Conservation (phyloP, 495 filamentous ascomycete species). For the Aspergillus ellipticus region DNA sequence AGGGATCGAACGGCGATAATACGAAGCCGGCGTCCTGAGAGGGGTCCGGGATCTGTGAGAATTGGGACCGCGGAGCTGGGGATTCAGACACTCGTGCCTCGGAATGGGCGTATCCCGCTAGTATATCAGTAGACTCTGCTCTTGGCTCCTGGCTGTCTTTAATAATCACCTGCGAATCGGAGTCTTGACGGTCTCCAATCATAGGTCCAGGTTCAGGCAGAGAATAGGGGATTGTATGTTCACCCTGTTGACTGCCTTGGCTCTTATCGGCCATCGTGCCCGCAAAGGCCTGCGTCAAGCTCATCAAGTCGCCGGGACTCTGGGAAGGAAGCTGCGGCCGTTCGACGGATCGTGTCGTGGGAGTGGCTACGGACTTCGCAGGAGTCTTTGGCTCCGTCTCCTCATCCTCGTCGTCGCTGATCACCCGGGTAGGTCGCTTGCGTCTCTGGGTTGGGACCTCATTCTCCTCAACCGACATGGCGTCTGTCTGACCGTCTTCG, state of each 20-base stretch:
- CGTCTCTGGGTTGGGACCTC: constrained; percentile 26
- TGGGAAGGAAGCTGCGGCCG: constrained; percentile 51
- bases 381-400: constrained; percentile 35
- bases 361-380: constrained; percentile 23
- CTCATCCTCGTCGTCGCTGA: constrained; percentile 53
- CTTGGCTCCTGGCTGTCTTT: constrained; percentile 59
- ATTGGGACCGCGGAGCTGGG: constrained; percentile 42
- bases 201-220: constrained; percentile 53
- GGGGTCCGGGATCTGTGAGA: constrained; percentile 64
- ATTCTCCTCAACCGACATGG: constrained; percentile 24
- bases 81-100: constrained; percentile 40
- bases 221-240: constrained; percentile 43
- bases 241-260: constrained; percentile 31
- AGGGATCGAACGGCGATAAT: constrained; percentile 51
- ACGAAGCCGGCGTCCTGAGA: constrained; percentile 84
- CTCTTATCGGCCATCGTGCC: constrained; percentile 76
- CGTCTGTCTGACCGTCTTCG: constrained; percentile 28
- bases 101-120: constrained; percentile 28
- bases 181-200: constrained; percentile 34
- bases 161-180: constrained; percentile 55
- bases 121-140: constrained; percentile 27
- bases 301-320: constrained; percentile 54
- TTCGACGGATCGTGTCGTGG: constrained; percentile 32
- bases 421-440: constrained; percentile 37
- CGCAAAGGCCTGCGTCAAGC: constrained; percentile 89